Evolutionary conservation across 805 yeast genomes (phyloP), one percentile per base, ranked within the genome.

Genomic region (Candida insectalens): DNA sequence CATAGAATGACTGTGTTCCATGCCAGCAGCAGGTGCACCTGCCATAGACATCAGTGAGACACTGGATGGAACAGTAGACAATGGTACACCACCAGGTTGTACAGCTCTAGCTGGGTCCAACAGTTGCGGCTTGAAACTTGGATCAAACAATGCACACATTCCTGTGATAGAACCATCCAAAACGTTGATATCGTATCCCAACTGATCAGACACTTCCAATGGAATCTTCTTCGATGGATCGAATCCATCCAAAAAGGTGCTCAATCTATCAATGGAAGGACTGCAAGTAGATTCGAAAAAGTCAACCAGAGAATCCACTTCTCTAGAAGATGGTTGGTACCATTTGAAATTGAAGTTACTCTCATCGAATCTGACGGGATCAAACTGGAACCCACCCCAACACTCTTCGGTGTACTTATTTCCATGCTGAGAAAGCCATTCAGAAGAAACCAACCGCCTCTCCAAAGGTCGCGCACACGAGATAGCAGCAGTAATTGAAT

Each of bases 371-470:
- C 83, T 62, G 14, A 54, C 46, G 0, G 63, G 55, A 40, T 69
- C 71, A 44, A 77, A 73, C 43, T 79, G 85, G 37, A 71, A 67
- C 0, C 75, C 85, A 30, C 94, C 94, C 94, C 94, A 83, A 38
- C 77, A 68, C 16, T 64, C 64, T 32, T 67, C 74, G 27, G 56
- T 57, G 8, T 68, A 40, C 19, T 49, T 44, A 5, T 53, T 55
- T 1, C 63, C 67, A 42, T 60, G 43, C 12, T 55, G 50, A 3
- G 43, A 38, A 3, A 54, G 40, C 42, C 67, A 67, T 7, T 49
- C 64, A 26, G 74, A 70, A 31, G 72, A 64, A 36, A 71, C 67
- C 35, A 74, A 57, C 30, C 77, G 61, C 36, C 65, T 63, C 42
- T 81, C 87, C 14, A 57, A 51, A 3, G 81, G 49, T 39, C 77